These are phyloP conservation scores for Coemansia sp. DNA, from an alignment of 192 early-diverging fungal genomes.

Conservation along the genomic window DNA sequence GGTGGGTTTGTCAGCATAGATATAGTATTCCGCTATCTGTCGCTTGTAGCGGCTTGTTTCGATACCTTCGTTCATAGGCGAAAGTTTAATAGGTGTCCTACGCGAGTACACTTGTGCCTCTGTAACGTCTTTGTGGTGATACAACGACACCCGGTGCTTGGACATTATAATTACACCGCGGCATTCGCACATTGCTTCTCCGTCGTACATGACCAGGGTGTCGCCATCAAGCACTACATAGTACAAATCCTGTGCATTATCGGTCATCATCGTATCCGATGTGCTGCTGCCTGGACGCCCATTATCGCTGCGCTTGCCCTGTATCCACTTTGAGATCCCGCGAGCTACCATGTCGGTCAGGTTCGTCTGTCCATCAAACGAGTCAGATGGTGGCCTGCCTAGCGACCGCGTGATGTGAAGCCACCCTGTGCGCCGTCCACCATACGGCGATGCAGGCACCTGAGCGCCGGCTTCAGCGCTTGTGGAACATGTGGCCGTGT, in stretches of 20 bases:
- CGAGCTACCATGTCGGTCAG: conserved; percentile 43
- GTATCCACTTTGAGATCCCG: conserved; percentile 46
- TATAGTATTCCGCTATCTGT: conserved; percentile 55
- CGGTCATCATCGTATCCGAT: conserved; percentile 9
- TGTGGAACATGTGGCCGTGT: not conserved
- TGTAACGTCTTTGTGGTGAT: conserved; percentile 46
- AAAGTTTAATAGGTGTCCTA: conserved; percentile 54
- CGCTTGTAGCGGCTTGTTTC: conserved; percentile 18
- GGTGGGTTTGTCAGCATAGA: conserved; percentile 58
- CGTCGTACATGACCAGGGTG: conserved; percentile 81
- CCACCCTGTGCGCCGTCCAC: conserved; percentile 46
- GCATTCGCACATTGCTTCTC: conserved; percentile 73
- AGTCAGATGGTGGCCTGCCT: conserved; percentile 17
- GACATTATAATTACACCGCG: conserved; percentile 73
- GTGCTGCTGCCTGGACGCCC: conserved; percentile 35
- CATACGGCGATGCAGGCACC: conserved; percentile 27
- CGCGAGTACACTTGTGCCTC: conserved; percentile 68
- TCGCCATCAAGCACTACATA: conserved; percentile 77
- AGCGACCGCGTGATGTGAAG: conserved; percentile 47
- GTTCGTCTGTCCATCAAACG: conserved; percentile 19
- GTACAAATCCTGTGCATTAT: conserved; percentile 51
- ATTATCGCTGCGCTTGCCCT: conserved; percentile 19
- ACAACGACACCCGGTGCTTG: conserved; percentile 64
- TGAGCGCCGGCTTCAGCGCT: not conserved
- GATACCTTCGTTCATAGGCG: conserved; percentile 21